These are phyloP conservation scores for Lipomyces kockii DNA, from an alignment of 805 yeast genomes.

Conservation along the genomic window DNA sequence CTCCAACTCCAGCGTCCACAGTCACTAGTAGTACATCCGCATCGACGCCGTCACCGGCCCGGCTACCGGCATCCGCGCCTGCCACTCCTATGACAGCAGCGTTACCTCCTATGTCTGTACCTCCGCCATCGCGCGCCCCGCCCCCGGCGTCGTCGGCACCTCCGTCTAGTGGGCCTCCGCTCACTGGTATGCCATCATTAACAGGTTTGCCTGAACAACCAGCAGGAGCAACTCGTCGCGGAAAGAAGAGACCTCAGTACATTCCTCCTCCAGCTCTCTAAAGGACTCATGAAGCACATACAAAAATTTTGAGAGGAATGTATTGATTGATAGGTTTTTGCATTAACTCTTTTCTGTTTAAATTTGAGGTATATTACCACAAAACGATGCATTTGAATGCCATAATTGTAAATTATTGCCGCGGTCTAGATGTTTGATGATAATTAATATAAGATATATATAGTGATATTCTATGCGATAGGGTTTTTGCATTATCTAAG, in stretches of 20 bases:
- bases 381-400: not conserved
- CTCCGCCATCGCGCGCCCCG: constrained; percentile 5
- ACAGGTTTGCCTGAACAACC: constrained; percentile 22
- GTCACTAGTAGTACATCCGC: not conserved
- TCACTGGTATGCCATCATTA: constrained; percentile 20
- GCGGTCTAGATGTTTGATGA: not conserved
- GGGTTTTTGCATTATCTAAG: not conserved
- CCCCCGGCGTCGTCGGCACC: constrained; percentile 16
- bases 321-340: not conserved
- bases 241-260: constrained; percentile 30
- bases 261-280: constrained; percentile 33
- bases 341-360: not conserved
- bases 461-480: not conserved
- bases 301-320: not conserved
- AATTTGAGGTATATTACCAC: not conserved
- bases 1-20: constrained; percentile 6
- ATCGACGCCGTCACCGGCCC: constrained; percentile 1
- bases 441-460: not conserved
- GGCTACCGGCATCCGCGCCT: constrained; percentile 7
- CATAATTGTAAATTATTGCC: not conserved
- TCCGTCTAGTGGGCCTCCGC: constrained; percentile 13
- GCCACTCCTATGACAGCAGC: constrained; percentile 1
- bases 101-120: not conserved
- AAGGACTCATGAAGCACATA: not conserved
- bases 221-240: constrained; percentile 22